Conservation (phyloP, 768 basidiomycete species). For the Hirschioporus abietinus region DNA sequence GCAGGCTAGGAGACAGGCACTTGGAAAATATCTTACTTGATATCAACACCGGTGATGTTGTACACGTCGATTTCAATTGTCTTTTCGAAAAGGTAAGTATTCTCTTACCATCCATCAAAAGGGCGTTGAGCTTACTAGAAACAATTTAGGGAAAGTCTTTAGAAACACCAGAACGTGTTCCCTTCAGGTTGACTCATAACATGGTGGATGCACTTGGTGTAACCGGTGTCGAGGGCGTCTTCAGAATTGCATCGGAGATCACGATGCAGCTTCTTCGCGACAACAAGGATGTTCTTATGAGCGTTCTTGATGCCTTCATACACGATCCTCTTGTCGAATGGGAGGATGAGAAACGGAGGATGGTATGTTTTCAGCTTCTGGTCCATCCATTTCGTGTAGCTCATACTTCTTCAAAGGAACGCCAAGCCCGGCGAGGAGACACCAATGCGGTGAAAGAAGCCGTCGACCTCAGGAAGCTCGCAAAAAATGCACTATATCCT, state of each 20-base stretch:
- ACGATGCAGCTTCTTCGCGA: slow-evolving; percentile 81
- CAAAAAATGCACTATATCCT: slow-evolving; percentile 68
- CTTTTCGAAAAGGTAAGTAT: slow-evolving; percentile 83
- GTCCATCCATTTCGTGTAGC: slow-evolving; percentile 7
- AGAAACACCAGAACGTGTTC: slow-evolving; percentile 86
- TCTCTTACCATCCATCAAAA: background rate
- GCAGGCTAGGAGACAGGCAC: slow-evolving; percentile 94
- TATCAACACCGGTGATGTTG: slow-evolving; percentile 77
- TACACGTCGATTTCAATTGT: slow-evolving; percentile 98
- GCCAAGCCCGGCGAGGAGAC: slow-evolving; percentile 24
- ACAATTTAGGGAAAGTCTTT: slow-evolving; percentile 64
- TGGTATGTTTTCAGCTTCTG: slow-evolving; percentile 31
- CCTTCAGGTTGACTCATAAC: slow-evolving; percentile 93
- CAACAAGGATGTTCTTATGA: slow-evolving; percentile 92
- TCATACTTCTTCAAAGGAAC: slow-evolving; percentile 34
- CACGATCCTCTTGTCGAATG: slow-evolving; percentile 97
- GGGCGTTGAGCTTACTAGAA: slow-evolving; percentile 3
- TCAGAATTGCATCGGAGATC: slow-evolving; percentile 86
- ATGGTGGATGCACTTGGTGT: slow-evolving; percentile 89
- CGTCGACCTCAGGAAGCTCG: slow-evolving; percentile 58
- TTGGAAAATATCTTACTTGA: slow-evolving; percentile 96
- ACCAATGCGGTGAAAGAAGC: slow-evolving; percentile 40
- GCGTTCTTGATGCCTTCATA: slow-evolving; percentile 91
- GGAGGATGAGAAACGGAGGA: slow-evolving; percentile 74
- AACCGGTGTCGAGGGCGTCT: slow-evolving; percentile 91